Conservation (phyloP, 345 rosid species). For the Passiflora organensis region DNA sequence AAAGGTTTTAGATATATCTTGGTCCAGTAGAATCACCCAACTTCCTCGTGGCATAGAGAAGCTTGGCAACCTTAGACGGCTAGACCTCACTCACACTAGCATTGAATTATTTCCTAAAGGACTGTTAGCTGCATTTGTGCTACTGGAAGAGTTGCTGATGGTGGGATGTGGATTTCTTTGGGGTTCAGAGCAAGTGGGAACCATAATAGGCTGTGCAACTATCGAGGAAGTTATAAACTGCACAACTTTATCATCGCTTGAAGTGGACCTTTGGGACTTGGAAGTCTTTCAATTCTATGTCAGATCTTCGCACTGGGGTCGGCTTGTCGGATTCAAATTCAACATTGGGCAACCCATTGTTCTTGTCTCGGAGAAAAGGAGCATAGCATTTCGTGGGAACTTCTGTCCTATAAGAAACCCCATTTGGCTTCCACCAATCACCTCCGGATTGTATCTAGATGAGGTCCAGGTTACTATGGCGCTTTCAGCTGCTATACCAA, state of each 20-base stretch:
- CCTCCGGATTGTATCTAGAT: background rate
- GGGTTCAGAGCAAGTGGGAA: background rate
- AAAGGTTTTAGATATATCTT: background rate
- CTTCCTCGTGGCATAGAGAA: background rate
- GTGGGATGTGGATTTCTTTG: background rate
- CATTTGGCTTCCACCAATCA: background rate
- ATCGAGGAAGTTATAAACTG: background rate
- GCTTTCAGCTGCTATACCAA: background rate
- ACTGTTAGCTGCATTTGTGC: background rate
- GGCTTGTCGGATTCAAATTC: background rate
- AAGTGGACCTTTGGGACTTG: background rate
- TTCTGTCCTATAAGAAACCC: background rate
- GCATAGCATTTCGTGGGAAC: background rate
- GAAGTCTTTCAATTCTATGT: background rate
- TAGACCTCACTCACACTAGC: background rate
- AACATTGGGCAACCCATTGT: background rate
- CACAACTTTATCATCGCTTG: background rate
- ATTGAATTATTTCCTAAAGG: background rate
- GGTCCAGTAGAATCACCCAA: background rate
- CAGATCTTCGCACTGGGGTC: background rate
- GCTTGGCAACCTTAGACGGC: background rate
- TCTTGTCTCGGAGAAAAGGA: background rate
- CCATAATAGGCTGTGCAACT: background rate
- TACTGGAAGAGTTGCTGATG: background rate
- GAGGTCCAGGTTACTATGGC: background rate